Conservation (phyloP, 2,329 filamentous ascomycete genomes). For the Sporothrix phasma region DNA sequence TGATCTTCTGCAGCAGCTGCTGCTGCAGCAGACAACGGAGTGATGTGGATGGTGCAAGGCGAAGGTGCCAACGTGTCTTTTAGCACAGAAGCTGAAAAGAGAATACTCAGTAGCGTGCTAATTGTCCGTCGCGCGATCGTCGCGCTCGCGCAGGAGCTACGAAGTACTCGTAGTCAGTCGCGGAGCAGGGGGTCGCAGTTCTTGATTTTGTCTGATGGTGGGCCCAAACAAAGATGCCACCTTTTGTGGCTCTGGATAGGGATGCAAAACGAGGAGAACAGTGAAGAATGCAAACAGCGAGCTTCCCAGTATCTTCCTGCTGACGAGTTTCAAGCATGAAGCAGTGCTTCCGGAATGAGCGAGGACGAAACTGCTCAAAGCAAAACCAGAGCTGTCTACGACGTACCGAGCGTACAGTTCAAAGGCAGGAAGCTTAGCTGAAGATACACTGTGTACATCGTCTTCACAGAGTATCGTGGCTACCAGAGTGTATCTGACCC, state of each 20-base stretch:
- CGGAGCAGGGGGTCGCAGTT: slow-evolving; percentile 10
- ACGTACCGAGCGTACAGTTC: slow-evolving; percentile 11
- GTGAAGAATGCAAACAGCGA: not conserved
- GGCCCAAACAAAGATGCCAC: slow-evolving; percentile 4
- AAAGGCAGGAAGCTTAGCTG: not conserved
- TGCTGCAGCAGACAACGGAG: too few species aligned
- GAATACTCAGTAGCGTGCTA: slow-evolving; percentile 3
- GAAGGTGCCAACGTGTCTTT: slow-evolving; percentile 1
- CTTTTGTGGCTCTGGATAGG: not conserved
- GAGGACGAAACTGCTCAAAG: not conserved
- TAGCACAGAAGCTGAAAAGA: not conserved
- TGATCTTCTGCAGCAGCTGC: not conserved
- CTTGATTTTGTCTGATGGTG: slow-evolving; percentile 16
- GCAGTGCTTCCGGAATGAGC: not conserved
- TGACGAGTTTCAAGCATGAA: too few species aligned
- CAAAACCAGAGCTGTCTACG: not conserved
- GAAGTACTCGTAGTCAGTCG: too few species aligned
- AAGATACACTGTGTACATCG: not conserved
- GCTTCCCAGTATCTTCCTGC: too few species aligned
- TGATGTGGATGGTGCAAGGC: not conserved
- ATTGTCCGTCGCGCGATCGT: slow-evolving; percentile 17
- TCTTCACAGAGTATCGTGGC: not conserved
- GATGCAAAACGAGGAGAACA: not conserved
- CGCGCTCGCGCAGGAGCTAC: slow-evolving; percentile 12
- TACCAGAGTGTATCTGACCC: not conserved